Evolutionary conservation across 805 yeast species (phyloP), one percentile per base, ranked within the genome.

Genomic region (Candida silvicultrix): DNA sequence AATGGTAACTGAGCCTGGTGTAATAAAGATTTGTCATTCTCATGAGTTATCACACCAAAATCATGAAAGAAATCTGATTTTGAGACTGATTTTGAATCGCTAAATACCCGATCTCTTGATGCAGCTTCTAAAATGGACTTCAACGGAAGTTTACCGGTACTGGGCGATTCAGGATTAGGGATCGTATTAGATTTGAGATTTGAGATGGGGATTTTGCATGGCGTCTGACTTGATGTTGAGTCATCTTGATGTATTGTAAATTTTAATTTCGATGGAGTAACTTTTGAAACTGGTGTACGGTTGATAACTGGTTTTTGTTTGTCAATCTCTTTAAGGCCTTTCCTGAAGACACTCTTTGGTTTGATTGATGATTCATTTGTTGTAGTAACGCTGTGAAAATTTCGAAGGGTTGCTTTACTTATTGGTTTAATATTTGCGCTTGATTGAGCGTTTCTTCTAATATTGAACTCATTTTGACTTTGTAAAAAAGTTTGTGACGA

Each of bases 1-100:
- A 58, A 19, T 3, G 60, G 59, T 14, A 48, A 28, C 15, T 56
- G 53, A 5, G 41, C 40, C 12, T 53, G 48, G 10, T 48, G 41
- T 2, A 46, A 16, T 3, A 46, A 22, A 3, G 50, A 39, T 5
- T 14, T 22, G 10, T 45, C 34, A n/a, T 48, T 47, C 4, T 5
- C 15, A 20, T 25, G 15, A 11, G 41, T 1, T n/a, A 38, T 15
- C 10, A 20, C 20, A 4, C 7, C 34, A 29, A 20, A 25, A n/a
- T 6, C 29, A 28, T 8, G 39, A 16, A 4, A 10, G 14, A 28
- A 28, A 28, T 28, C 31, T 28, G 31, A 4, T 10, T 28, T 28
- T 11, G 12, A 4, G 14, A 11, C 12, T 4, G 31, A 14, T 20
- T 41, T 10, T 44, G 23, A 25, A 38, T 38, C 31, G 8, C 12